Base-by-base conservation (phyloP, 176 grass and related monocot species). In the Thalia dealbata region DNA sequence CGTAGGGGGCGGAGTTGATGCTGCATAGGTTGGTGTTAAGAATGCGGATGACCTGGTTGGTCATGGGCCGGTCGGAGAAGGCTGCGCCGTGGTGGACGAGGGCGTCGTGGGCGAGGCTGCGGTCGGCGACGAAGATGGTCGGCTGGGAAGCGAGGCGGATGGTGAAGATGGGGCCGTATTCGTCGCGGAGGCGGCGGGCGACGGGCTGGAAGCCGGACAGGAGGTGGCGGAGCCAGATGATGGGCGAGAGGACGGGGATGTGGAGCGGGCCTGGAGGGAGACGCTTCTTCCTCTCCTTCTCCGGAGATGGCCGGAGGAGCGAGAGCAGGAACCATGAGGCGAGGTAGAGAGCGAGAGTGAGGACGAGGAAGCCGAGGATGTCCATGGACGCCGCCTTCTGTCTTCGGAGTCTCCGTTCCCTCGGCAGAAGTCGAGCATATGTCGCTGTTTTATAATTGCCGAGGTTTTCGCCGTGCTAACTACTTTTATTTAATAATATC, bases 181-280 rank as follows among this genome's bases (percentile, higher is more conserved):
- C n/a, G n/a, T n/a, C n/a, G n/a, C n/a, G n/a, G n/a, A n/a, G 90
- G 29, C 69, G 63, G 0, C 63, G 78, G 60, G 89, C 78, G 23
- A 77, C 14, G 6, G 41, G 78, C 25, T 50, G 42, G 1, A 81
- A 19, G 46, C 85, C 83, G 19, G 71, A 84, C 35, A 86, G 11
- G 50, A 86, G 82, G 5, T 63, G 58, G 2, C 69, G 66, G 43
- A 75, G 79, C 23, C 66, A 76, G 41, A 86, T 0, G 61, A 81
- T 45, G 70, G 81, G 79, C 14, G 51, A 63, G 0, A 92, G 22
- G 64, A 86, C 28, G 52, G 80, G 26, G 55, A 89, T n/a, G n/a
- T 68, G 5, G 16, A 71, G 48, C 3, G 90, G 90, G 8, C 83
- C 86, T 0, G 90, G 90, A 23, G 81, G 89, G 41, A 78, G 55